phyloP scores from a whole-genome alignment of 2,329 filamentous ascomycete genomes.

The Stachybotrys chlorohalonatus region DNA sequence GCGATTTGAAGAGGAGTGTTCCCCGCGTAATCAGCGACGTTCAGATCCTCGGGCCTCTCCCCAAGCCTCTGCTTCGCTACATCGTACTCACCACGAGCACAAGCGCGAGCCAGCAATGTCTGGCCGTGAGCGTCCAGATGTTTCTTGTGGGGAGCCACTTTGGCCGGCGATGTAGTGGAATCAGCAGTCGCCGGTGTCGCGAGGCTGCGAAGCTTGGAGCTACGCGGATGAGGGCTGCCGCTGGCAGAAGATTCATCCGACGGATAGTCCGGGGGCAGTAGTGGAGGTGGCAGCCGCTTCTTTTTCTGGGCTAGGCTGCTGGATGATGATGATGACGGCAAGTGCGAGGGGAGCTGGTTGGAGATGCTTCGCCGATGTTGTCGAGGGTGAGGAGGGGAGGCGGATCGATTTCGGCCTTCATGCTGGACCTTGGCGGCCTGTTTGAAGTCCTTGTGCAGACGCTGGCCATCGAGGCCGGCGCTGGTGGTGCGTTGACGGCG shows the following conservation, averaged over 20 bases:
- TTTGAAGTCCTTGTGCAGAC: constrained; percentile 23
- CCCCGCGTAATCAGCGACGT: constrained; percentile 87
- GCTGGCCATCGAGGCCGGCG: constrained; percentile 25
- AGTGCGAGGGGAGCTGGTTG: constrained; percentile 47
- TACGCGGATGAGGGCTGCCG: constrained; percentile 49
- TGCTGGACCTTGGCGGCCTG: constrained; percentile 18
- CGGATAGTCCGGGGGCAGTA: constrained; percentile 55
- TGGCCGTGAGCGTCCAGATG: constrained; percentile 88
- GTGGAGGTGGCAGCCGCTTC: constrained; percentile 49
- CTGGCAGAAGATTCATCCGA: constrained; percentile 59
- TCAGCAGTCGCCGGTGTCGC: constrained; percentile 48
- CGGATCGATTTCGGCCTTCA: constrained; percentile 34
- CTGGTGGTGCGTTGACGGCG: constrained; percentile 44
- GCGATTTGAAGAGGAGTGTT: constrained; percentile 95
- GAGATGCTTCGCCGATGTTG: constrained; percentile 56
- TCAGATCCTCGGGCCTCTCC: constrained; percentile 78
- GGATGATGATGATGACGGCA: constrained; percentile 25
- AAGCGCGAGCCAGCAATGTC: constrained; percentile 82
- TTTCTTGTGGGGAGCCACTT: constrained; percentile 68
- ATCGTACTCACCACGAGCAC: constrained; percentile 76
- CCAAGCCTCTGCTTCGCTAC: constrained; percentile 63
- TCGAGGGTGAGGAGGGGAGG: constrained; percentile 52
- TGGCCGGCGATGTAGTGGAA: constrained; percentile 55
- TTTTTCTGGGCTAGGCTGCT: constrained; percentile 52
- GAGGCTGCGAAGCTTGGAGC: constrained; percentile 47